Evolutionary conservation across 345 rosid species (phyloP), one percentile per base, ranked within the genome.

Genomic region (Corchorus capsularis): DNA sequence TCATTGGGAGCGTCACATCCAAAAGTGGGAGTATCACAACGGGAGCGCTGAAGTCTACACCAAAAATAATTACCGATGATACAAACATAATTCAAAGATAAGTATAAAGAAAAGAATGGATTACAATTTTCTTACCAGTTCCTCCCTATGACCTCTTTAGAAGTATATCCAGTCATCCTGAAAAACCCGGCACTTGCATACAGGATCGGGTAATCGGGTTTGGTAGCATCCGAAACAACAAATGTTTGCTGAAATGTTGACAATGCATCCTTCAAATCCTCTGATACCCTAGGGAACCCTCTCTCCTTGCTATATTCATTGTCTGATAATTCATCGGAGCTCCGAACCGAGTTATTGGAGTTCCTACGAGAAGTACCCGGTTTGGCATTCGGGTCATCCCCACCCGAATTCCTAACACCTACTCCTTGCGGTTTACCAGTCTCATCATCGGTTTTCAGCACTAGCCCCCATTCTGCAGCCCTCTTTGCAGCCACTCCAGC

Each of bases 391-490:
- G 86, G 84, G 0, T 91, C 94, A 0, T 89, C 90, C 32, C 94
- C 98, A 13, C 98, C 98, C 16, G 98, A 95, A 60, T 78, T 93
- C 83, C 99, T 78, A 1, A 88, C 96, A 2, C 73, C 59, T 3
- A 95, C 99, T 50, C 92, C 91, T 62, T 90, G 90, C 12, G 96
- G 98, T 83, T 89, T 95, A 13, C 99, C 99, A 0, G 96, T 90
- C 82, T 93, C 90, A 0, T 82, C 82, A 19, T 93, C 98, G 0
- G 99, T 92, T 74, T 89, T 90, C 68, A 95, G 79, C 7, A 92
- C 91, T 35, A 95, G 75, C n/a, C 99, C 99, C 99, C 99, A 95
- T 84, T 95, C 99, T 3, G 99, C 99, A 10, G 99, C 98, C 60
- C 99, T 89, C 77, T 93, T 89, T 39, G 88, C 92, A 0, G 96